Percentiles rank a stretch among this genome's conserved stretches.
Evolutionary conservation across 1,284 basidiomycete genomes (phyloP).

Genomic region (Wallemia ichthyophaga): DNA sequence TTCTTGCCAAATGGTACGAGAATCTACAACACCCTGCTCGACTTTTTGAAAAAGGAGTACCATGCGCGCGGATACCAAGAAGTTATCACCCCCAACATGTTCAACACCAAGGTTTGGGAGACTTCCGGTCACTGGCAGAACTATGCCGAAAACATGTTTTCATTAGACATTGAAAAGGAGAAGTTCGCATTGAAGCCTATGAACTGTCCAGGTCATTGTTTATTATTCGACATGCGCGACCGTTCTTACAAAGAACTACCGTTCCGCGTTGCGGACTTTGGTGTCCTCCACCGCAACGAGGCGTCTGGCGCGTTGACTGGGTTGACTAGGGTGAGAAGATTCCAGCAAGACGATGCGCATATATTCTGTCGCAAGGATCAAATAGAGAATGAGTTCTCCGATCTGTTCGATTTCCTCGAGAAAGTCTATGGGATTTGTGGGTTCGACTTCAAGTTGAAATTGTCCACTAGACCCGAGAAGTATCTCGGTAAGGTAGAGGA

Average conservation of each 20-base stretch:
- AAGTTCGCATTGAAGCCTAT: conserved; percentile 85
- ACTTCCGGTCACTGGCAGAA: conserved; percentile 97
- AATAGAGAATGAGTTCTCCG: conserved; percentile 60
- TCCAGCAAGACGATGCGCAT: conserved; percentile 92
- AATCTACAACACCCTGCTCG: conserved; percentile 81
- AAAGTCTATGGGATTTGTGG: conserved; percentile 87
- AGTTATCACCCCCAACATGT: conserved; percentile 96
- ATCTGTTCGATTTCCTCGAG: conserved; percentile 80
- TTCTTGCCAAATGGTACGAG: conserved; percentile 90
- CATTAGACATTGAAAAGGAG: conserved; percentile 79
- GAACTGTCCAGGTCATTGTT: conserved; percentile 95
- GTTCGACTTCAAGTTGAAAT: conserved; percentile 79
- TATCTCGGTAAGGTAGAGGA: conserved; percentile 66
- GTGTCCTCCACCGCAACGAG: conserved; percentile 89
- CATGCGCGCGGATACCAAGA: conserved; percentile 21
- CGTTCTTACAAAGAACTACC: conserved; percentile 87
- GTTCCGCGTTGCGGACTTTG: conserved; percentile 92
- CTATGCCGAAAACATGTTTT: conserved; percentile 94
- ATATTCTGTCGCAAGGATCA: conserved; percentile 90
- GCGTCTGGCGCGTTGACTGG: conserved; percentile 82
- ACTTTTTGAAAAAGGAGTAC: conserved; percentile 51
- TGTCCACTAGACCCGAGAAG: conserved; percentile 90
- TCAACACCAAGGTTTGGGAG: conserved; percentile 86
- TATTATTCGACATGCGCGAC: conserved; percentile 85
- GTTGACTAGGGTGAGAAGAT: conserved; percentile 70